Base-by-base conservation (phyloP, 495 filamentous ascomycete species). In the Daldinia bambusicola region DNA sequence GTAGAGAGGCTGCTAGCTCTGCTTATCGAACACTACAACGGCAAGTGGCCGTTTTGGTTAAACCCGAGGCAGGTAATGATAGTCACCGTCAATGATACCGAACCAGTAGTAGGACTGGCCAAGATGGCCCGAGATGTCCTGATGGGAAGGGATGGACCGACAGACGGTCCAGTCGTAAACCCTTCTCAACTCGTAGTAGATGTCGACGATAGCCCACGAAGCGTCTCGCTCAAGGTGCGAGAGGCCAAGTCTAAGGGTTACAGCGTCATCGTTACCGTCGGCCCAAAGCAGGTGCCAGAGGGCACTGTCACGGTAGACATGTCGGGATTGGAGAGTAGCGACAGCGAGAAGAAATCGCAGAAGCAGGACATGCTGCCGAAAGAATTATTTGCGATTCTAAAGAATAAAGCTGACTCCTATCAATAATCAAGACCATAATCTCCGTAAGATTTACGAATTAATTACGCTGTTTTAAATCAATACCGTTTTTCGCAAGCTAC, bases 21-120 rank as follows among this genome's bases (percentile, higher is more conserved):
- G 32, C 80, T 97, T 37, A 94, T 97, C 61, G 94, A 97, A 79
- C 89, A 93, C 52, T 91, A 94, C 72, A 84, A 88, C 22, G 93
- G 93, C 2, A 88, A 85, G 61, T 96, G 92, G 89, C 94, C 94
- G 5, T 94, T 97, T 77, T 98, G 94, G 94, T 81, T 98, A 31
- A 94, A 92, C 45, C 94, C 94, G 2, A 87, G 89, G 6, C 94
- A 95, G 75, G 88, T 88, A 31, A 88, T 93, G 51, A 87, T 98
- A 50, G 71, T 97, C 45, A 93, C 93, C 0, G 87, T 97, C 37
- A 91, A 89, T 66, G 84, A 91, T 70, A 86, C 84, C 36, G 81
- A 85, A 37, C 80, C 83, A 0, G 86, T 94, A 10, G 67, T 91
- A 38, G 76, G 79, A 2, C 87, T 85, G 70, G 91, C 92, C 0